Conservation (phyloP, 768 basidiomycete species). For the Amyloporia xantha region DNA sequence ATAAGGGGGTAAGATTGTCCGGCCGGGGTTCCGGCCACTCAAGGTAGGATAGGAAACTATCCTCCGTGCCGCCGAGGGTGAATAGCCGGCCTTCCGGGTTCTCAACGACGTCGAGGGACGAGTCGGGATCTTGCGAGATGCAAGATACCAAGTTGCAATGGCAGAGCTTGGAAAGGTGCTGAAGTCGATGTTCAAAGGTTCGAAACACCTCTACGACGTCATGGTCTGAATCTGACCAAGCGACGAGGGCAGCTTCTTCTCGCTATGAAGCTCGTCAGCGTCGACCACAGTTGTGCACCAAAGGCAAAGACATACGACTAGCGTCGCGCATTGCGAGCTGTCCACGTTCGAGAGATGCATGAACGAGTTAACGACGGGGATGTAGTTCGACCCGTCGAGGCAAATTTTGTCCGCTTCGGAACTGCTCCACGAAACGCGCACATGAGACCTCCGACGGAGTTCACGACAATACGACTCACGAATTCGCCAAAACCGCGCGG, state of each 20-base stretch:
- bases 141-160: not conserved
- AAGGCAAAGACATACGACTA: not conserved
- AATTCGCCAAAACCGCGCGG: not conserved
- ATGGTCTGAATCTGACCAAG: not conserved
- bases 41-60: too few relatives aligned
- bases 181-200: not conserved
- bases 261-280: not conserved
- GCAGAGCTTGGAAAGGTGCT: not conserved
- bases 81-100: not conserved
- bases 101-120: not conserved
- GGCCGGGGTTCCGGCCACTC: too few relatives aligned
- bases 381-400: not conserved
- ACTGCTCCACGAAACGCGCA: not conserved
- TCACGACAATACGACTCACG: not conserved
- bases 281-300: not conserved
- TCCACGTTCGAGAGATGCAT: not conserved
- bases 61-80: too few relatives aligned
- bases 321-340: not conserved
- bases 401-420: not conserved
- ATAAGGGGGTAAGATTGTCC: too few relatives aligned
- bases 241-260: slow-evolving; percentile 1
- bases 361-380: not conserved
- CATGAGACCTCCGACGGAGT: too few relatives aligned
- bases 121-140: not conserved
- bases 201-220: not conserved